A percentile compares a stretch with the other conserved stretches of the same genome.
These are phyloP conservation scores for Suhomyces sp. DNA, from an alignment of 805 yeast species.

Conservation along the genomic window DNA sequence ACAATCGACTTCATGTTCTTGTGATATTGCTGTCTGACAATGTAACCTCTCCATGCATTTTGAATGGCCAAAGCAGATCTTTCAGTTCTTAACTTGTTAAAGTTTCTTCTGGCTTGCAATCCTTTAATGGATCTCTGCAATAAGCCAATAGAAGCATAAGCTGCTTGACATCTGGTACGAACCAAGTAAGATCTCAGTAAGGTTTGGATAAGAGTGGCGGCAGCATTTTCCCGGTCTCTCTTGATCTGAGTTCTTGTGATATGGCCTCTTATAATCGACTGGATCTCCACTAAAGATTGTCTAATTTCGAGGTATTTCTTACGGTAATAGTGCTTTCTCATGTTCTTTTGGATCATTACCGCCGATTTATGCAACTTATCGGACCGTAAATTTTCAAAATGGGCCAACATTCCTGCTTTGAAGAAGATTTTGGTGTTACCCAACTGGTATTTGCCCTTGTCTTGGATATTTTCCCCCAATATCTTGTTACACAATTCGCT, in stretches of 20 bases:
- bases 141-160: slow-evolving; percentile 36
- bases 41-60: slow-evolving; percentile 64
- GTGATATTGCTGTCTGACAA: slow-evolving; percentile 54
- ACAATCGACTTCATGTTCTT: slow-evolving; percentile 55
- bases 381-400: slow-evolving; percentile 79
- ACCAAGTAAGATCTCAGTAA: slow-evolving; percentile 52
- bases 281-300: slow-evolving; percentile 53
- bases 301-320: slow-evolving; percentile 55
- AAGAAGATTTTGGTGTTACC: slow-evolving; percentile 94
- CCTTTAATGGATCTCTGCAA: slow-evolving; percentile 53
- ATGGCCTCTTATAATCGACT: slow-evolving; percentile 63
- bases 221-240: slow-evolving; percentile 52
- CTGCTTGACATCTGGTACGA: slow-evolving; percentile 37
- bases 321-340: slow-evolving; percentile 64
- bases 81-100: slow-evolving; percentile 49
- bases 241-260: slow-evolving; percentile 54
- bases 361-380: slow-evolving; percentile 79
- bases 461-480: slow-evolving; percentile 60
- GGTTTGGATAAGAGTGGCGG: slow-evolving; percentile 74
- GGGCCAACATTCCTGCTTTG: slow-evolving; percentile 95
- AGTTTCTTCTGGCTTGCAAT: slow-evolving; percentile 49
- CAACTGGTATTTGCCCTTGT: slow-evolving; percentile 70
- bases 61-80: slow-evolving; percentile 73
- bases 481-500: slow-evolving; percentile 67
- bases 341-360: slow-evolving; percentile 77